Conservation (phyloP, 805 yeast species). For the Maudiozyma barnettii region DNA sequence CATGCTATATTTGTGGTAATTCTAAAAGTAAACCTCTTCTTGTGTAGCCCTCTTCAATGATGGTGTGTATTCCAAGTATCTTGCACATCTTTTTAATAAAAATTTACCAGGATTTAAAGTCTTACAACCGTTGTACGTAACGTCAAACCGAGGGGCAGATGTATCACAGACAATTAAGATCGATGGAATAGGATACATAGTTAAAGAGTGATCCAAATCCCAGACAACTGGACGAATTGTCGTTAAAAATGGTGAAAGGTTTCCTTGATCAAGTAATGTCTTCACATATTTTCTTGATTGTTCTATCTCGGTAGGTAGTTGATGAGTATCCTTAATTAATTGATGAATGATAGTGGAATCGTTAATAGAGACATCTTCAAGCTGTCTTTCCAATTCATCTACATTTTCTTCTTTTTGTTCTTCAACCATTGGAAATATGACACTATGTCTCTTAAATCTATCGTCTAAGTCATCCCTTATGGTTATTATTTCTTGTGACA, state of each 20-base stretch:
- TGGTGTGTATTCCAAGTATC: slow-evolving; percentile 69
- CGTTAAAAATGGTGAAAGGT: slow-evolving; percentile 67
- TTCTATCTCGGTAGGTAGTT: slow-evolving; percentile 37
- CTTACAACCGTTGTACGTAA: slow-evolving; percentile 74
- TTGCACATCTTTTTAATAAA: slow-evolving; percentile 38
- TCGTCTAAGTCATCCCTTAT: slow-evolving; percentile 64
- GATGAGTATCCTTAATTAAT: slow-evolving; percentile 27
- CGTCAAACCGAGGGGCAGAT: slow-evolving; percentile 59
- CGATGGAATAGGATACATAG: slow-evolving; percentile 73
- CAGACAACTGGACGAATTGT: slow-evolving; percentile 55
- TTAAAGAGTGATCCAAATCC: slow-evolving; percentile 58
- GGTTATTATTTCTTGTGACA: slow-evolving; percentile 75
- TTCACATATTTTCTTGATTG: slow-evolving; percentile 66
- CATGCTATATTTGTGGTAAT: not conserved
- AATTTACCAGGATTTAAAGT: slow-evolving; percentile 64
- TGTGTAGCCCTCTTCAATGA: slow-evolving; percentile 42
- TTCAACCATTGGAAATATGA: slow-evolving; percentile 39
- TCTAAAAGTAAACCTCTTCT: slow-evolving; percentile 37
- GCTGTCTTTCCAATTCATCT: slow-evolving; percentile 9
- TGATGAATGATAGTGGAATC: slow-evolving; percentile 15
- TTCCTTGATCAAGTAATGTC: slow-evolving; percentile 81
- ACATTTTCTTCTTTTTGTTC: slow-evolving; percentile 17
- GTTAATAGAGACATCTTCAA: slow-evolving; percentile 13
- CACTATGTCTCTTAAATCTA: slow-evolving; percentile 61
- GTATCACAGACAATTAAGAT: slow-evolving; percentile 57